Conservation (phyloP, 805 yeast species). For the Kurtzmaniella fragi region DNA sequence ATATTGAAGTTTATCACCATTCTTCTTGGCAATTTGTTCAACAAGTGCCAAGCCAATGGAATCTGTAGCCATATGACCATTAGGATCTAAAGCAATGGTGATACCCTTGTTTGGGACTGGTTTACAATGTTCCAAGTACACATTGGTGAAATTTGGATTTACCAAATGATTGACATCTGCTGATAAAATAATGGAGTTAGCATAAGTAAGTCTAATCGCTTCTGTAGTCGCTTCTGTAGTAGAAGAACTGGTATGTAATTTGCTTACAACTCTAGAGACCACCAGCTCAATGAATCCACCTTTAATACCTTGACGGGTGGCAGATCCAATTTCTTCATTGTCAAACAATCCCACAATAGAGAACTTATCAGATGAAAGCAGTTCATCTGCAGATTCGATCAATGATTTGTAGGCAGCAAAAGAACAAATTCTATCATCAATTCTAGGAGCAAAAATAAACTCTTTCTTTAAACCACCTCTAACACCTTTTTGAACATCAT, state of each 20-base stretch:
- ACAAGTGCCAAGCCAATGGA: conserved; percentile 64
- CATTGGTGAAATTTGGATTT: conserved; percentile 70
- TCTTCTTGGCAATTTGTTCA: conserved; percentile 62
- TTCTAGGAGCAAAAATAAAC: conserved; percentile 74
- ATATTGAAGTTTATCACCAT: conserved; percentile 66
- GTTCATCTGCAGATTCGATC: conserved; percentile 31
- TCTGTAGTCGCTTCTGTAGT: conserved; percentile 17
- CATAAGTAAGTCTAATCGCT: conserved; percentile 41
- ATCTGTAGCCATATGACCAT: conserved; percentile 83
- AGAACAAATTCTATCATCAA: conserved; percentile 81
- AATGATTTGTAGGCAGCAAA: conserved; percentile 65
- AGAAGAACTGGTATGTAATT: conserved; percentile 17
- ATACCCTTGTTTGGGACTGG: conserved; percentile 78
- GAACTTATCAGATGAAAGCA: conserved; percentile 32
- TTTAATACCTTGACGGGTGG: conserved; percentile 75
- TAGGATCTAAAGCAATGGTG: conserved; percentile 67
- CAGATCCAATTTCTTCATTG: conserved; percentile 81
- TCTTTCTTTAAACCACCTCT: conserved; percentile 76
- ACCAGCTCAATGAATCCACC: conserved; percentile 68
- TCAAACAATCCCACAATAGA: conserved; percentile 65
- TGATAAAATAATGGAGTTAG: conserved; percentile 74
- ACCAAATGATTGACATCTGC: conserved; percentile 82
- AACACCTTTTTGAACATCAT: conserved; percentile 74
- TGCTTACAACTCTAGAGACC: conserved; percentile 49
- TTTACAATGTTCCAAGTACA: conserved; percentile 71